Base-by-base conservation (phyloP, 2,329 filamentous ascomycete species). In the Sporothrix inflata region DNA sequence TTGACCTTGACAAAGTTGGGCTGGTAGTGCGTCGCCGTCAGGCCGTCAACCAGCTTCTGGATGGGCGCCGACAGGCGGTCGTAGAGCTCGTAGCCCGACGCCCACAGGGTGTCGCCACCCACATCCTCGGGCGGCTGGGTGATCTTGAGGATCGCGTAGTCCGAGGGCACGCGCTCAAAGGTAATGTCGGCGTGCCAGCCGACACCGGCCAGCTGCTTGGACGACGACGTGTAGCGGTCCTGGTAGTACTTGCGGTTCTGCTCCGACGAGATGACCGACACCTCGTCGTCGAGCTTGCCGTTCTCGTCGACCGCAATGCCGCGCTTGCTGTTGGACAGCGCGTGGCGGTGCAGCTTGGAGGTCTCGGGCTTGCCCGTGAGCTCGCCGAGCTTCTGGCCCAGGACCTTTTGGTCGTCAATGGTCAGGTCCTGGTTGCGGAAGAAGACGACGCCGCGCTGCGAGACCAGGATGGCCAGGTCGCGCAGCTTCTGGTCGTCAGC, bases 371-470 rank as follows among this genome's bases (percentile, higher is more conserved):
- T 74, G 71, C 84, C 84, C 6, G 82, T 81, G 12, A 85, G 79
- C 73, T 83, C 79, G 16, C 84, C 84, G 0, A 86, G 81, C 16
- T 83, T 80, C 71, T 87, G 84, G 61, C 83, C 82, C 16, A 88
- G 82, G 21, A 83, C 78, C 78, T 88, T 88, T 74, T 88, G 86
- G 16, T 85, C 79, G 4, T 85, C 81, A 57, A 86, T 82, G 66
- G 2, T 83, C 8, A 90, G 79, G 76, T 88, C 82, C 73, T 91
- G 89, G n/a, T 84, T 83, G 12, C 89, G 85, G 78, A 91, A 89
- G 79, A 91, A 90, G 55, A 91, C 88, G 1, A 91, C 89, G 1
- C 89, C 88, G n/a, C 89, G 84, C 74, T 87, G 85, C 1, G 89
- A 90, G 74, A 90, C 88, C 89, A 45, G 65, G 6, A 73, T 34